phyloP scores from a whole-genome alignment of 805 yeast species.

The Kodamaea restingae region DNA sequence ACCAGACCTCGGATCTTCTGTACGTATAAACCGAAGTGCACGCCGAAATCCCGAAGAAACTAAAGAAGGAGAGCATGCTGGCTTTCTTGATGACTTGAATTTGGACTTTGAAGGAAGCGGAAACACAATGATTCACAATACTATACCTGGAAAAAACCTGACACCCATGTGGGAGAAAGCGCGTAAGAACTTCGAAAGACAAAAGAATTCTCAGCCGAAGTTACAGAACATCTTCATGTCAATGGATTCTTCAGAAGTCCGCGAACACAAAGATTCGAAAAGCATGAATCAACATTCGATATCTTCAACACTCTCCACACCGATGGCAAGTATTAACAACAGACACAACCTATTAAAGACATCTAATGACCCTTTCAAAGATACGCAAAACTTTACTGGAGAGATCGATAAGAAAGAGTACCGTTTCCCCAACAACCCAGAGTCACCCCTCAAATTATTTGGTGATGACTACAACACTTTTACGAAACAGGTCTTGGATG shows the following conservation, averaged over 20 bases:
- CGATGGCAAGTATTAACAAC: slow-evolving; percentile 24
- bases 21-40: slow-evolving; percentile 18
- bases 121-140: slow-evolving; percentile 33
- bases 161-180: slow-evolving; percentile 38
- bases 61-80: neutral
- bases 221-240: slow-evolving; percentile 30
- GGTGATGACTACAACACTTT: slow-evolving; percentile 38
- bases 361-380: slow-evolving; percentile 7
- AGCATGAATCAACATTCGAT: slow-evolving; percentile 18
- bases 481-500: slow-evolving; percentile 32
- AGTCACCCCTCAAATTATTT: slow-evolving; percentile 41
- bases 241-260: slow-evolving; percentile 14
- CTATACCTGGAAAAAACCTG: slow-evolving; percentile 13
- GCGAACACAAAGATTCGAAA: slow-evolving; percentile 7
- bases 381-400: slow-evolving; percentile 17
- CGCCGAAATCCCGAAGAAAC: neutral
- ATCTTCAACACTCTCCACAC: slow-evolving; percentile 37
- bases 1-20: slow-evolving; percentile 21
- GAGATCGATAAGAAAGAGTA: slow-evolving; percentile 17
- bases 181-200: slow-evolving; percentile 24
- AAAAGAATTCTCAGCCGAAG: slow-evolving; percentile 22
- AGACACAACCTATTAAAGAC: slow-evolving; percentile 2
- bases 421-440: slow-evolving; percentile 23
- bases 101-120: slow-evolving; percentile 19
- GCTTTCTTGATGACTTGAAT: slow-evolving; percentile 9